phyloP scores from a whole-genome alignment of 2,329 filamentous ascomycete genomes.

The Thermomyces lanuginosus region DNA sequence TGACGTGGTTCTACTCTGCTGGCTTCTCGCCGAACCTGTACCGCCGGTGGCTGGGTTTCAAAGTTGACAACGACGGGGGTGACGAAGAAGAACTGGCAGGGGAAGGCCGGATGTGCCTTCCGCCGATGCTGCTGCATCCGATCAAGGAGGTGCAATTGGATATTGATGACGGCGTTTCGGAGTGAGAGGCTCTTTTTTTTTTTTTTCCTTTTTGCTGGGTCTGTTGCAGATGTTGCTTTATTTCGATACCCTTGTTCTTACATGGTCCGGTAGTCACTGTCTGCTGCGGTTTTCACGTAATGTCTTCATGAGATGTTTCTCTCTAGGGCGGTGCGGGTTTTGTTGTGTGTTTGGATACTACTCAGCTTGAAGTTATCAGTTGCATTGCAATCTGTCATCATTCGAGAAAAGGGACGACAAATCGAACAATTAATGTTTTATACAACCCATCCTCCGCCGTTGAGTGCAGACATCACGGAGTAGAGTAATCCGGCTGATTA shows the following conservation, averaged over 20 bases:
- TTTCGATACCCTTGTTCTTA: slow-evolving; percentile 2
- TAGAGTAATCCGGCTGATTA: too few relatives aligned
- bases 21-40: slow-evolving; percentile 70
- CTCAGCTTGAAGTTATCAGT: too few relatives aligned
- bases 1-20: slow-evolving; percentile 85
- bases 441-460: too few relatives aligned
- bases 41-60: slow-evolving; percentile 69
- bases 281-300: background rate
- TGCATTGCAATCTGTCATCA: too few relatives aligned
- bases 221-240: slow-evolving; percentile 2
- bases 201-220: background rate
- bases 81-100: slow-evolving; percentile 57
- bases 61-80: slow-evolving; percentile 61
- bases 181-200: slow-evolving; percentile 3
- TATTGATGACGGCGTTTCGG: slow-evolving; percentile 20
- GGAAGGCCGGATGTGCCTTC: slow-evolving; percentile 78
- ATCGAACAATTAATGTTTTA: too few relatives aligned
- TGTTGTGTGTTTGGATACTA: too few relatives aligned
- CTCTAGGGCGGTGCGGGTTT: too few relatives aligned
- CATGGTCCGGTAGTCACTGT: background rate
- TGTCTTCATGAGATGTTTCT: slow-evolving; percentile 3
- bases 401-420: too few relatives aligned
- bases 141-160: slow-evolving; percentile 56
- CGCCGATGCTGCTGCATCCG: slow-evolving; percentile 77
- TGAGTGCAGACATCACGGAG: too few relatives aligned